phyloP scores from a whole-genome alignment of 2,329 filamentous ascomycete species.

The Aspergillus fumigatiaffinis region DNA sequence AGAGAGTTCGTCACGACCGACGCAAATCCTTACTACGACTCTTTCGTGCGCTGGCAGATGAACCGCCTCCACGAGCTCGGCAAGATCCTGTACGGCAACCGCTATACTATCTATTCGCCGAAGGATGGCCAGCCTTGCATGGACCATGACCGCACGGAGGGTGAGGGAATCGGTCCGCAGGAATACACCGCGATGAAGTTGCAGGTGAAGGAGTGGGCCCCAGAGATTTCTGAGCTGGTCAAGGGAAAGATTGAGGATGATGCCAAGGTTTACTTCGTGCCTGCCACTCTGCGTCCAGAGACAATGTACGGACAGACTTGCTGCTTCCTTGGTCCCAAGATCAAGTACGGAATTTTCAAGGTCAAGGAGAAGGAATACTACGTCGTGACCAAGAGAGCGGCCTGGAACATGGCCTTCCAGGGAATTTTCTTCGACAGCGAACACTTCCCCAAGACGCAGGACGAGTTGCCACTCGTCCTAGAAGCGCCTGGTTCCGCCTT shows the following conservation, averaged over 20 bases:
- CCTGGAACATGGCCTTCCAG: slow-evolving; percentile 96
- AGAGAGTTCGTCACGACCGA: slow-evolving; percentile 91
- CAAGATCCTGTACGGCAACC: slow-evolving; percentile 90
- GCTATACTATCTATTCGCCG: slow-evolving; percentile 89
- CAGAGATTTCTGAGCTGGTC: slow-evolving; percentile 66
- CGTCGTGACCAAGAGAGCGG: slow-evolving; percentile 74
- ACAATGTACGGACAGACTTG: slow-evolving; percentile 99
- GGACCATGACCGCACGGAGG: slow-evolving; percentile 78
- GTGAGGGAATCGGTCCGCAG: slow-evolving; percentile 78
- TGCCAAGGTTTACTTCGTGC: slow-evolving; percentile 81
- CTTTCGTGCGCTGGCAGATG: slow-evolving; percentile 97
- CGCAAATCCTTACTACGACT: slow-evolving; percentile 93
- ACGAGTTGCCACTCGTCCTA: slow-evolving; percentile 68
- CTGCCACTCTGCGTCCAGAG: slow-evolving; percentile 88
- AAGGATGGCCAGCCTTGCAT: slow-evolving; percentile 86
- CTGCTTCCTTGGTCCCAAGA: slow-evolving; percentile 89
- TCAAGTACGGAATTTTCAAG: slow-evolving; percentile 86
- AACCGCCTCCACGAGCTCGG: slow-evolving; percentile 80
- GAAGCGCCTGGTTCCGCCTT: slow-evolving; percentile 74
- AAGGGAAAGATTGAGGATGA: slow-evolving; percentile 73
- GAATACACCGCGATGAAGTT: slow-evolving; percentile 93
- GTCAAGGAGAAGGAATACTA: slow-evolving; percentile 74
- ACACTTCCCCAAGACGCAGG: slow-evolving; percentile 56
- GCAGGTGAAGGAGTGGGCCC: slow-evolving; percentile 84
- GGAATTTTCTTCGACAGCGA: slow-evolving; percentile 64